These are phyloP conservation scores for Esteya vermicola DNA, from an alignment of 2,329 filamentous ascomycete genomes.

Conservation along the genomic window DNA sequence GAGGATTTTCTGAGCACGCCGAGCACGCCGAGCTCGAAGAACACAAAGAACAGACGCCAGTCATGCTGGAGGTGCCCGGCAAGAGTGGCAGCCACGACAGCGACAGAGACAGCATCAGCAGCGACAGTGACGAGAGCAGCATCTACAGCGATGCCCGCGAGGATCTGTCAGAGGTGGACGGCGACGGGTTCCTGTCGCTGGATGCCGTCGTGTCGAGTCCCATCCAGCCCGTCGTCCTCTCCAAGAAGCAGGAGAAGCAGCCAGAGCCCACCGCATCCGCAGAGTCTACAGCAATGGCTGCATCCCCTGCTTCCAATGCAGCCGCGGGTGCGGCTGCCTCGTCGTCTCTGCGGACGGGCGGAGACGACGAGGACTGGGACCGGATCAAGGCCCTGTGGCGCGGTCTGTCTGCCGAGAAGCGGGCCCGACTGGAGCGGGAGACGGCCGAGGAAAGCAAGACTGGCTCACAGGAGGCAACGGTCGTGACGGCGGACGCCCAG, in stretches of 20 bases:
- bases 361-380: slow-evolving; percentile 44
- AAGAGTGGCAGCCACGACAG: not conserved
- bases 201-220: slow-evolving; percentile 57
- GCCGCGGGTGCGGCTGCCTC: not conserved
- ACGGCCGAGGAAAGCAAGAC: slow-evolving; percentile 31
- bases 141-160: slow-evolving; percentile 69
- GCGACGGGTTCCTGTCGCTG: slow-evolving; percentile 56
- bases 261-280: not conserved
- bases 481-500: slow-evolving; percentile 22
- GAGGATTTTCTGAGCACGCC: too few relatives aligned
- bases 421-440: slow-evolving; percentile 45
- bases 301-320: not conserved
- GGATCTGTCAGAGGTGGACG: slow-evolving; percentile 50
- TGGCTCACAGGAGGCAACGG: not conserved
- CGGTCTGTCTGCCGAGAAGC: slow-evolving; percentile 46
- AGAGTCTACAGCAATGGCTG: not conserved
- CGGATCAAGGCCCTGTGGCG: slow-evolving; percentile 57
- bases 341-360: not conserved
- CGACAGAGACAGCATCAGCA: slow-evolving; percentile 1
- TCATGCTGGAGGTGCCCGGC: slow-evolving; percentile 20
- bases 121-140: slow-evolving; percentile 23
- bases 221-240: slow-evolving; percentile 7
- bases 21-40: too few relatives aligned
- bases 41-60: slow-evolving; percentile 11
- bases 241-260: not conserved